These are phyloP conservation scores for Arthrobotrys musiformis DNA, from an alignment of 2,329 filamentous ascomycete genomes.

Conservation along the genomic window DNA sequence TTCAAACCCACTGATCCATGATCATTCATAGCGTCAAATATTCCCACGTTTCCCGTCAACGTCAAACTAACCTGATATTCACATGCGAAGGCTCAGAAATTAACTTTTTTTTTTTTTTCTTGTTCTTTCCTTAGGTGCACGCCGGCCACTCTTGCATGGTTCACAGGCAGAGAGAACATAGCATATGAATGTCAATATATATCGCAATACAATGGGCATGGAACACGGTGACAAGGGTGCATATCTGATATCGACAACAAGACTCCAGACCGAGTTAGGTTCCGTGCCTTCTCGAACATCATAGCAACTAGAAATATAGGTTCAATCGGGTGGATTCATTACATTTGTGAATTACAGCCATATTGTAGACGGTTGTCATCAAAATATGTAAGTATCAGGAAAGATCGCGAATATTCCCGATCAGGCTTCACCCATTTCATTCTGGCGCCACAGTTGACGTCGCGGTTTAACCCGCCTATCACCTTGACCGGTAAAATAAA, in stretches of 20 bases:
- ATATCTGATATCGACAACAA: not conserved
- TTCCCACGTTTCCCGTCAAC: not conserved
- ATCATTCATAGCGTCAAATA: not conserved
- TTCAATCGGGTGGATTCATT: not conserved
- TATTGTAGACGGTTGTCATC: slow-evolving; percentile 20
- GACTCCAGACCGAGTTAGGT: not conserved
- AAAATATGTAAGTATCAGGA: slow-evolving; percentile 35
- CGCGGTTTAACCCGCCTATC: slow-evolving; percentile 7
- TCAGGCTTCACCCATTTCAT: slow-evolving; percentile 10
- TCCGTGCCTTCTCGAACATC: not conserved
- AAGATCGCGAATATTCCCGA: slow-evolving; percentile 16
- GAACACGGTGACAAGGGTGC: not conserved
- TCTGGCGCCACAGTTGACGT: slow-evolving; percentile 29
- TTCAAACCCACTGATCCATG: too few relatives aligned
- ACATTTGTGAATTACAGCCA: slow-evolving; percentile 9
- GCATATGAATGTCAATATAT: not conserved
- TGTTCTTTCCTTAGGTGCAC: not conserved
- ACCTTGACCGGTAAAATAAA: not conserved
- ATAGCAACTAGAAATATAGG: not conserved
- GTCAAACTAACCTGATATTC: not conserved
- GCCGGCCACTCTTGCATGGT: not conserved
- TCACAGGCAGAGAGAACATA: not conserved
- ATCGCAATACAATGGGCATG: too few relatives aligned
- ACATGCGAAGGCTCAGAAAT: slow-evolving; percentile 3
- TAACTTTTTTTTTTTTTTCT: not conserved